Percentiles rank a stretch among this genome's conserved stretches.
Conservation (phyloP, 345 rosid genomes). For the Adansonia digitata region DNA sequence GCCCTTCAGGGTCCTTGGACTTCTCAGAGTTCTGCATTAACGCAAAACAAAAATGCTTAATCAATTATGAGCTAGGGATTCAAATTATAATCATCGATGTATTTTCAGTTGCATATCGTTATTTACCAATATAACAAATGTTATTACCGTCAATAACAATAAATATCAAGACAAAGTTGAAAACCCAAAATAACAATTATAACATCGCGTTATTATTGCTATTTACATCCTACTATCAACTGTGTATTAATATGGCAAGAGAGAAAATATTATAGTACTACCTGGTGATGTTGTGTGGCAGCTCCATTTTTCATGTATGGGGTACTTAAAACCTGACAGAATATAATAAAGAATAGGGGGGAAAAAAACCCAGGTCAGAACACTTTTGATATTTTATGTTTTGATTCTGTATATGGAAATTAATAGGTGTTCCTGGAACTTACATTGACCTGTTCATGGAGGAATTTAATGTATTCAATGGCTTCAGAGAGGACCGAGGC, state of each 20-base stretch:
- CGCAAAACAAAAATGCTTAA: not conserved
- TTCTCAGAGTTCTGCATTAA: conserved; percentile 45
- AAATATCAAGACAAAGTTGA: no score
- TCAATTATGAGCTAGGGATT: not conserved
- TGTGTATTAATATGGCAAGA: not conserved
- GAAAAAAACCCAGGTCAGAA: not conserved
- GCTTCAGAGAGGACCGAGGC: conserved; percentile 99
- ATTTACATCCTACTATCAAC: no score
- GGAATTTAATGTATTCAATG: conserved; percentile 90
- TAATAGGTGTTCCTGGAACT: conserved; percentile 30
- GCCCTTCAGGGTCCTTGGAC: conserved; percentile 52
- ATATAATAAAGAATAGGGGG: not conserved
- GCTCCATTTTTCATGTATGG: conserved; percentile 95
- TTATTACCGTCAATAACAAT: no score
- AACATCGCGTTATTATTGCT: no score
- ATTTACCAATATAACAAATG: no score
- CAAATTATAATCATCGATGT: no score
- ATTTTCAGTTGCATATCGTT: no score
- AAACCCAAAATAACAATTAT: no score
- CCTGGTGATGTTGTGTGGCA: conserved; percentile 62
- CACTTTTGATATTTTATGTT: not conserved
- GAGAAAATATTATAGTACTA: conserved; percentile 29
- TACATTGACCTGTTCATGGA: conserved; percentile 89
- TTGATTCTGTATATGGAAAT: conserved; percentile 5
- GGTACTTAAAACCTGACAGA: conserved; percentile 62